Evolutionary conservation across 2,329 filamentous ascomycete species (phyloP).

Genomic region (Aspergillus chevalieri): DNA sequence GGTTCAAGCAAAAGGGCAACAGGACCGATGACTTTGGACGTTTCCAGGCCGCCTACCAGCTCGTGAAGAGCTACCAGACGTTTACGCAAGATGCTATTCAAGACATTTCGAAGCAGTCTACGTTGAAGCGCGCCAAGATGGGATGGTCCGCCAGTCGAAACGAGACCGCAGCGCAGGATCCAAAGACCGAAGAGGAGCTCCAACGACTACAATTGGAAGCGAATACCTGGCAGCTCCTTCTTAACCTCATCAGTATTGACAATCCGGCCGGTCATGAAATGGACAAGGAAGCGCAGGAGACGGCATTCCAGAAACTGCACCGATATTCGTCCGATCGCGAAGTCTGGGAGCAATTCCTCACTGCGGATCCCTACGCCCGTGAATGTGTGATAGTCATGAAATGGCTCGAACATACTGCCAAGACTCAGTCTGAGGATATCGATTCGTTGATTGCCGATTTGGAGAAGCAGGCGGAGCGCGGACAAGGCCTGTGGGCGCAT

Average conservation of each 20-base stretch:
- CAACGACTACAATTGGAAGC: slow-evolving; percentile 72
- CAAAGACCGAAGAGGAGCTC: slow-evolving; percentile 27
- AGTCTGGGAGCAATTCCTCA: slow-evolving; percentile 68
- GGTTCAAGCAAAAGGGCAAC: slow-evolving; percentile 55
- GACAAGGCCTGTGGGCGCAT: slow-evolving; percentile 69
- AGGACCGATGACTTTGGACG: slow-evolving; percentile 47
- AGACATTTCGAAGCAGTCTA: slow-evolving; percentile 36
- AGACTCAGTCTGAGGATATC: slow-evolving; percentile 61
- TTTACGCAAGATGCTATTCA: slow-evolving; percentile 48
- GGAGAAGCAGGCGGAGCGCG: slow-evolving; percentile 68
- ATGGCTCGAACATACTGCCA: slow-evolving; percentile 77
- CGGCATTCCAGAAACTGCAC: slow-evolving; percentile 40
- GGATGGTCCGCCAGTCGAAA: slow-evolving; percentile 22
- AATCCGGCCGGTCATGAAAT: slow-evolving; percentile 46
- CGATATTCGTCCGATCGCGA: slow-evolving; percentile 56
- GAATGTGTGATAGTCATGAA: slow-evolving; percentile 75
- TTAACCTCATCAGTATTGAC: slow-evolving; percentile 65
- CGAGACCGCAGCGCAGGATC: slow-evolving; percentile 12
- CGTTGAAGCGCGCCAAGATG: slow-evolving; percentile 32
- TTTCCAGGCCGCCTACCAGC: slow-evolving; percentile 60
- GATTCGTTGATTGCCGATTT: slow-evolving; percentile 70
- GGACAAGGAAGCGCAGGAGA: slow-evolving; percentile 34
- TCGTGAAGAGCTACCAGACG: slow-evolving; percentile 60
- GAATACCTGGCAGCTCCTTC: slow-evolving; percentile 84
- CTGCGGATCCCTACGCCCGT: slow-evolving; percentile 64